Conservation (phyloP, 768 basidiomycete genomes). For the Paxillus ammoniavirescens region DNA sequence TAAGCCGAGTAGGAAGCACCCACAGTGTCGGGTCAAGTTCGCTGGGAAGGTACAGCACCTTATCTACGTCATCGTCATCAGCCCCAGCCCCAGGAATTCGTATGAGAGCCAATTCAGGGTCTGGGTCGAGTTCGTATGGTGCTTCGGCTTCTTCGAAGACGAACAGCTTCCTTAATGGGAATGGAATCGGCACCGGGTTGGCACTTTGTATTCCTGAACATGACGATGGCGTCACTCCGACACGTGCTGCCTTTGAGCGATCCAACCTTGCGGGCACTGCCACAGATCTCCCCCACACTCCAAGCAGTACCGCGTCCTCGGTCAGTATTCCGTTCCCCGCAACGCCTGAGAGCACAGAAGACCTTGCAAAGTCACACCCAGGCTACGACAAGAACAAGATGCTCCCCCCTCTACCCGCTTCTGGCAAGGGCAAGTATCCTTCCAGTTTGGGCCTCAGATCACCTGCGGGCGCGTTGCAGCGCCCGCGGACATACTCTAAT, state of each 20-base stretch:
- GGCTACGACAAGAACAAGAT: constrained; percentile 27
- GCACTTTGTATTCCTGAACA: constrained; percentile 31
- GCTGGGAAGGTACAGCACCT: constrained; percentile 20
- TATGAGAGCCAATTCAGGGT: constrained; percentile 14
- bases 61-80: constrained; percentile 24
- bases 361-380: constrained; percentile 4
- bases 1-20: constrained; percentile 19
- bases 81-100: constrained; percentile 1
- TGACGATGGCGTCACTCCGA: constrained; percentile 29
- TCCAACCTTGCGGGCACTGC: constrained; percentile 17
- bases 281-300: constrained; percentile 23
- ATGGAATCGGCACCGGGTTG: constrained; percentile 8
- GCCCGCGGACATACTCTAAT: constrained; percentile 37
- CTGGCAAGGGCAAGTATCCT: constrained; percentile 19
- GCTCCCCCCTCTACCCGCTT: constrained; percentile 31
- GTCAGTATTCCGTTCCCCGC: constrained; percentile 29
- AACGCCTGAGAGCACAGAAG: constrained; percentile 26
- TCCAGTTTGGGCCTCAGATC: constrained; percentile 15
- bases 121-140: constrained; percentile 19
- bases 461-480: constrained; percentile 8
- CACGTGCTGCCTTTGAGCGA: constrained; percentile 27
- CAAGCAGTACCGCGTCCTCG: constrained; percentile 31
- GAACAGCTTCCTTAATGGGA: not conserved
- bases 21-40: constrained; percentile 22
- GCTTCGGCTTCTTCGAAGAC: constrained; percentile 13